Evolutionary conservation across 139 green algal species (phyloP).

Genomic region (Desmodesmus armatus): DNA sequence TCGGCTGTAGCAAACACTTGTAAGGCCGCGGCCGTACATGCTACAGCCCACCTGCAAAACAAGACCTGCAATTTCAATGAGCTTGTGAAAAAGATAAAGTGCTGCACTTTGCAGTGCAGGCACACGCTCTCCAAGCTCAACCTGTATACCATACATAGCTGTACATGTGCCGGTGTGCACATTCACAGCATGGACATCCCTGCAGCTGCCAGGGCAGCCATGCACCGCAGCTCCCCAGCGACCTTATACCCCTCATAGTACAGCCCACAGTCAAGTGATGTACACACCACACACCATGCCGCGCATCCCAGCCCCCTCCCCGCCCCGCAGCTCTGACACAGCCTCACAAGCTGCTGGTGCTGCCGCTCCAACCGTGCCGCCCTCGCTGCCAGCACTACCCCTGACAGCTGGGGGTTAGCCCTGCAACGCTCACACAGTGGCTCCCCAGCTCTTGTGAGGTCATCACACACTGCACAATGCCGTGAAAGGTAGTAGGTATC

Average conservation of each 20-base stretch:
- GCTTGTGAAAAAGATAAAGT: no score
- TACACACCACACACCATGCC: constrained; percentile 79
- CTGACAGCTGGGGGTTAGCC: constrained; percentile 58
- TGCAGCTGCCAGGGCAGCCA: constrained; percentile 57
- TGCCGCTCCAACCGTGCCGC: constrained; percentile 68
- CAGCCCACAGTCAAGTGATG: constrained; percentile 91
- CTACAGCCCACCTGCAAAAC: neutral
- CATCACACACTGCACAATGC: constrained; percentile 93
- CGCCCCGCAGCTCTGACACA: constrained; percentile 87
- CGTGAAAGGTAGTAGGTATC: constrained; percentile 94
- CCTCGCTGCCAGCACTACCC: constrained; percentile 62
- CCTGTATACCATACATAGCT: neutral
- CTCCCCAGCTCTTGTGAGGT: constrained; percentile 74
- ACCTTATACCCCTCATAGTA: constrained; percentile 93
- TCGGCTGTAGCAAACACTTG: no score
- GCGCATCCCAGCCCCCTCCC: constrained; percentile 60
- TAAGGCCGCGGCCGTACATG: no score
- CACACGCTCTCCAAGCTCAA: neutral
- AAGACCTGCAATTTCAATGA: neutral
- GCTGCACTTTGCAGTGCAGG: no score
- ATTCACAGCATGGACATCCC: constrained; percentile 30
- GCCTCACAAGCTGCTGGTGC: constrained; percentile 71
- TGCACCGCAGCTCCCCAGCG: constrained; percentile 60
- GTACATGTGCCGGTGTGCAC: no score
- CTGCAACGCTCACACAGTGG: constrained; percentile 78